Evolutionary conservation across 352 stramenopile species (phyloP).

Genomic region (Saprolegnia diclina): DNA sequence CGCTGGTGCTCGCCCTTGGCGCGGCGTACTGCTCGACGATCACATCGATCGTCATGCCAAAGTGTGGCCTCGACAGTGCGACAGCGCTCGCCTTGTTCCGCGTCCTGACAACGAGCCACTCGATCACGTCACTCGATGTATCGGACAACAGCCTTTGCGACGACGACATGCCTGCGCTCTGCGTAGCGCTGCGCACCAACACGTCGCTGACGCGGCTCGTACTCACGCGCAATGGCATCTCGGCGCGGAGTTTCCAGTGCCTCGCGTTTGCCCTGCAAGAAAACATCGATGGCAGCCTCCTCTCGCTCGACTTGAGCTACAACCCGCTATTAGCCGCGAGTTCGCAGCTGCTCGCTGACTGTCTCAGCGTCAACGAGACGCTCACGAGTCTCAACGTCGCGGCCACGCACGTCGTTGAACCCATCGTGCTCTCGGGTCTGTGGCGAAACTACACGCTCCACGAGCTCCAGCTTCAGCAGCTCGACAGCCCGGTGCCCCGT

Average conservation of each 20-base stretch:
- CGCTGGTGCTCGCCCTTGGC: constrained; percentile 2
- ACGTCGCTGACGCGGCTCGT: constrained; percentile 49
- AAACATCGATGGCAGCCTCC: constrained; percentile 50
- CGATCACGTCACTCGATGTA: constrained; percentile 45
- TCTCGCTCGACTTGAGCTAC: constrained; percentile 49
- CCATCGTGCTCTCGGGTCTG: constrained; percentile 37
- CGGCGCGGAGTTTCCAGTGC: constrained; percentile 39
- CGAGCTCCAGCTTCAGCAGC: constrained; percentile 36
- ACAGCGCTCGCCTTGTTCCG: constrained; percentile 48
- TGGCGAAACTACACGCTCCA: constrained; percentile 33
- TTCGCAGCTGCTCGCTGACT: constrained; percentile 37
- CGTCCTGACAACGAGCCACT: constrained; percentile 44
- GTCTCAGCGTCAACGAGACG: constrained; percentile 65
- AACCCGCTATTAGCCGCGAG: constrained; percentile 50
- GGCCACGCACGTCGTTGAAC: constrained; percentile 48
- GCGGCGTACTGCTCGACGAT: constrained; percentile 12
- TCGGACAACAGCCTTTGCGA: constrained; percentile 48
- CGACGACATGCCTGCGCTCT: constrained; percentile 43
- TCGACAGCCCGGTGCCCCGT: constrained; percentile 56
- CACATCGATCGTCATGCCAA: constrained; percentile 16
- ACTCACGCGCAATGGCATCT: constrained; percentile 48
- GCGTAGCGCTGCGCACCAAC: constrained; percentile 56
- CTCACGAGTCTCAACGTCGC: constrained; percentile 44
- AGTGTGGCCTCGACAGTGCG: neutral
- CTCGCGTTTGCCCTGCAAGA: constrained; percentile 56